Evolutionary conservation across 1,284 basidiomycete genomes (phyloP).

Genomic region (Takashimella koratensis): DNA sequence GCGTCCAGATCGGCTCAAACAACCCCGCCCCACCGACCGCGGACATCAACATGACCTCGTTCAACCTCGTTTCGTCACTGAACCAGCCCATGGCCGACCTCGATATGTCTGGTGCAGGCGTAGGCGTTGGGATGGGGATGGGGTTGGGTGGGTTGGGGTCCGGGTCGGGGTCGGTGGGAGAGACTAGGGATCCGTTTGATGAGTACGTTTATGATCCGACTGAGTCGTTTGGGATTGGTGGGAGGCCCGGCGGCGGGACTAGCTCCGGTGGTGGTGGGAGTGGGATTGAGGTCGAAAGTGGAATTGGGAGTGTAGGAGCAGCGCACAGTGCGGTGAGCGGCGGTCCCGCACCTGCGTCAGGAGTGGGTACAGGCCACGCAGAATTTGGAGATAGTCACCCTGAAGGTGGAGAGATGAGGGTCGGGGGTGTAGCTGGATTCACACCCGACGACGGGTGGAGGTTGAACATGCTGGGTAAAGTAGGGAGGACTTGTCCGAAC

Average conservation of each 20-base stretch:
- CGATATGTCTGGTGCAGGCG: neutral
- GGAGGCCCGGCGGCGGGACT: no score
- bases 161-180: neutral
- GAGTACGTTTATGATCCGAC: slow-evolving; percentile 4
- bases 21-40: neutral
- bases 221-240: neutral
- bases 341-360: no score
- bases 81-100: neutral
- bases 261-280: neutral
- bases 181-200: slow-evolving; percentile 8
- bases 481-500: no score
- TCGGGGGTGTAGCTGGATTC: no score
- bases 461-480: no score
- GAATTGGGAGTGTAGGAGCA: no score
- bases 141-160: neutral
- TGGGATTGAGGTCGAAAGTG: neutral
- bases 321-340: no score
- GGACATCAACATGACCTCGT: neutral
- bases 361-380: no score
- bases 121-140: neutral
- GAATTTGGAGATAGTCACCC: no score
- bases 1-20: neutral
- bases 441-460: no score
- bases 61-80: neutral
- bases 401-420: no score